A percentile compares a stretch with the other conserved stretches of the same genome.
Evolutionary conservation across 106 monocot genomes (phyloP).

Genomic region (Dendrobium officinale): DNA sequence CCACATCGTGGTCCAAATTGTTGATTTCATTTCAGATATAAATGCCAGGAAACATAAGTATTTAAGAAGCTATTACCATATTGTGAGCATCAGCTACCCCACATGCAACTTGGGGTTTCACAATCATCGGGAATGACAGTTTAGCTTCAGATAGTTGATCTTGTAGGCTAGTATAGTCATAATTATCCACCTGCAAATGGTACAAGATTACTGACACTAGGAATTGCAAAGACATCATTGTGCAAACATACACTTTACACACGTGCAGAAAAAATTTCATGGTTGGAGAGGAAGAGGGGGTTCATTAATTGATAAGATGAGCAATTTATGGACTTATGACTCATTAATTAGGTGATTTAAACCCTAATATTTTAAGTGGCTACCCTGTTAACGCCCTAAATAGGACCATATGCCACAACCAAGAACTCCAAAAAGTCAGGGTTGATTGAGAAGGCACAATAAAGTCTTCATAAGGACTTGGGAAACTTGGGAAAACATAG

Average conservation of each 20-base stretch:
- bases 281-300: not conserved
- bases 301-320: not conserved
- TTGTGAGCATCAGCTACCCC: constrained; percentile 89
- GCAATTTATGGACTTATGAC: not conserved
- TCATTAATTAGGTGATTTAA: not conserved
- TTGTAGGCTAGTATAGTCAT: constrained; percentile 30
- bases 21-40: not conserved
- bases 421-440: too few species aligned
- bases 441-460: too few species aligned
- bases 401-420: too few species aligned
- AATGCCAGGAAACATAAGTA: constrained; percentile 2
- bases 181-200: constrained; percentile 60
- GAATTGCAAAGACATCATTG: not conserved
- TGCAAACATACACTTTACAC: not conserved
- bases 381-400: too few species aligned
- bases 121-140: constrained; percentile 74
- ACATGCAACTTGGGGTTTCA: constrained; percentile 97
- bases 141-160: constrained; percentile 52
- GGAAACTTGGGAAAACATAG: too few species aligned
- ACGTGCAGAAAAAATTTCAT: not conserved
- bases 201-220: not conserved
- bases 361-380: too few species aligned
- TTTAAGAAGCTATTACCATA: constrained; percentile 41
- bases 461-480: too few species aligned
- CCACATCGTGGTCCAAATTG: not conserved